These are phyloP conservation scores for Mallotus japonicus DNA, from an alignment of 441 rosid genomes.

Conservation along the genomic window DNA sequence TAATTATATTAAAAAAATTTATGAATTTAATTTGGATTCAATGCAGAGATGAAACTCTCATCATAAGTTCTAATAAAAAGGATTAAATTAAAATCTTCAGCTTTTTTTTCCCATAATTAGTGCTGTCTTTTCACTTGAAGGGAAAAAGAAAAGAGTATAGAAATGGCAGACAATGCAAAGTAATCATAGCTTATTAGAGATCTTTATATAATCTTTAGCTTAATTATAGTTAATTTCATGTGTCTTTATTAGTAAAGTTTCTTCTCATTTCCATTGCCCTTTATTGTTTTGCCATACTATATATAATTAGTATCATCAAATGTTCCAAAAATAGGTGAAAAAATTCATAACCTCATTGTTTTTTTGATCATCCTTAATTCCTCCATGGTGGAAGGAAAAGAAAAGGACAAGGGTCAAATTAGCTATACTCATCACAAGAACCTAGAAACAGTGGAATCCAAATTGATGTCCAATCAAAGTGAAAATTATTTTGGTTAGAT, in stretches of 20 bases:
- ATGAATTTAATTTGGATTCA: no score
- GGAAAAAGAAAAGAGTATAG: slow-evolving; percentile 10
- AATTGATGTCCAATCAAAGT: slow-evolving; percentile 18
- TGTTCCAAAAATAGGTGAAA: not conserved
- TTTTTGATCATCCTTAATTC: no score
- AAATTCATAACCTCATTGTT: not conserved
- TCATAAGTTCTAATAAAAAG: no score
- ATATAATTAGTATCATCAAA: not conserved
- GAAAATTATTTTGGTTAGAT: not conserved
- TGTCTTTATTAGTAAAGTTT: not conserved
- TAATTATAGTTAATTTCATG: not conserved
- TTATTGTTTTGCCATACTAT: not conserved
- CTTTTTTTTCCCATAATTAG: not conserved
- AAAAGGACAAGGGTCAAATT: no score
- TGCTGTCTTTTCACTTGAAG: slow-evolving; percentile 39
- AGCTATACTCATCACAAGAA: not conserved
- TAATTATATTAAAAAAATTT: no score
- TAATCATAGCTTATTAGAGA: slow-evolving; percentile 6
- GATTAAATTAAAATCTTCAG: not conserved
- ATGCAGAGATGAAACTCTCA: no score
- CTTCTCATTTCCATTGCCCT: not conserved
- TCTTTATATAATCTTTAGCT: not conserved
- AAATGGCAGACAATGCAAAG: slow-evolving; percentile 37
- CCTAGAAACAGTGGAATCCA: slow-evolving; percentile 18
- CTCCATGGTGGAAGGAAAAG: no score